A percentile compares a stretch with the other conserved stretches of the same genome.
These are phyloP conservation scores for Colletotrichum brevisporum DNA, from an alignment of 2,329 filamentous ascomycete genomes.

Conservation along the genomic window DNA sequence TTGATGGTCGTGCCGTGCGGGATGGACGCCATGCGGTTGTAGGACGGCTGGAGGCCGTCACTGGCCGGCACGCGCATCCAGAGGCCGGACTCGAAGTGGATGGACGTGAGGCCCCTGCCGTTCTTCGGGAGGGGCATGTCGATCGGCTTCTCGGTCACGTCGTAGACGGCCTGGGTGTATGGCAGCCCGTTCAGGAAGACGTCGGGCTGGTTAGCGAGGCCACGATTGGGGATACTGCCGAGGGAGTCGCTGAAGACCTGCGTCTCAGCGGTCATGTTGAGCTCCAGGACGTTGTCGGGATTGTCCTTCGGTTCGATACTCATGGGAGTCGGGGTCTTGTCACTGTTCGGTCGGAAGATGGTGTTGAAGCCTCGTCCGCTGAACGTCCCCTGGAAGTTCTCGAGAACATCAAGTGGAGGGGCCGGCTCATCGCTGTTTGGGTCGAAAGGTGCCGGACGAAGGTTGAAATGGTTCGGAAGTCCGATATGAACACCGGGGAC, in stretches of 20 bases:
- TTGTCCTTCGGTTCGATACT: constrained; percentile 34
- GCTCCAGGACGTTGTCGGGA: constrained; percentile 51
- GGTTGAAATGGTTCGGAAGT: not conserved
- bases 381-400: constrained; percentile 48
- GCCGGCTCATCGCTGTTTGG: not conserved
- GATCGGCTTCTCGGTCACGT: constrained; percentile 47
- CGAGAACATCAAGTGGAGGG: constrained; percentile 43
- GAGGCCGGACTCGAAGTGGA: constrained; percentile 58
- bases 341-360: constrained; percentile 54
- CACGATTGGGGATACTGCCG: constrained; percentile 55
- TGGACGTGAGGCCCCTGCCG: constrained; percentile 41
- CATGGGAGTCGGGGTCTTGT: constrained; percentile 42
- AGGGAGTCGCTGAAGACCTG: constrained; percentile 50
- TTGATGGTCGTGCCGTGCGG: constrained; percentile 61
- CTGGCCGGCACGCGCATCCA: constrained; percentile 55
- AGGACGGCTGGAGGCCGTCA: constrained; percentile 42
- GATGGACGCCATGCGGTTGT: constrained; percentile 57
- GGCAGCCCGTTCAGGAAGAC: constrained; percentile 53
- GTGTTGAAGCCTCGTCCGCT: constrained; percentile 54
- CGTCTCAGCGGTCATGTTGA: constrained; percentile 55
- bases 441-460: not conserved
- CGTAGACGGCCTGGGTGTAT: constrained; percentile 53
- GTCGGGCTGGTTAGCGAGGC: constrained; percentile 49
- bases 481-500: not conserved
- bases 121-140: constrained; percentile 42